Base-by-base conservation (phyloP, 2,329 filamentous ascomycete species). In the Bipolaris cookei region DNA sequence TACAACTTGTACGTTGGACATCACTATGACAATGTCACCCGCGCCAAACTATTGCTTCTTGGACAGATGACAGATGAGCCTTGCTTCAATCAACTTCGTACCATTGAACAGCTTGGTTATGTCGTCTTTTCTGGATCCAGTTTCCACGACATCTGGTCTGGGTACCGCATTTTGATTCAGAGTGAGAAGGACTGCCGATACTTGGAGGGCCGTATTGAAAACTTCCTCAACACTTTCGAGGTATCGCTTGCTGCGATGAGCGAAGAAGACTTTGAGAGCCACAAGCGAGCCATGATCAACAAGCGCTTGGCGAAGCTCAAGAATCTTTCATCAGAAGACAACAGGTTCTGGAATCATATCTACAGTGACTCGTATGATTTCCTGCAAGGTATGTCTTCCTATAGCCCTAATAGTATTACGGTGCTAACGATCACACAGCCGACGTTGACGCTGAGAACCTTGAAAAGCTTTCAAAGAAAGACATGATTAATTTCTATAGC, bases 91-190 rank as follows among this genome's bases (percentile, higher is more conserved):
- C 92, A 96, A 75, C 83, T 99, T 6, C 87, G 95, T 47, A 98
- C 95, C 41, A 97, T 98, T 77, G 94, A 99, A 76, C 94, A 99
- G 78, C 88, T 99, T 6, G 95, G 95, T 11, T 99, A 99, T 68
- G 91, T 99, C 51, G 94, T 99, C 0, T 97, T 94, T 77, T 94
- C 90, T 46, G 91, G 92, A 25, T 83, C 87, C 37, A 84, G 85
- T 50, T 86, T 90, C 53, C 80, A 87, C n/a, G 92, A 90, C 0
- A 94, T 90, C 0, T 89, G 91, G 68, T 72, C 76, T 1, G 91
- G 91, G 1, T 95, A 95, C 77, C 86, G 93, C 5, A 90, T 99
- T 62, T 85, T 98, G 60, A 92, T 99, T 28, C 95, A 99, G 79
- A 97, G 92, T 72, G 94, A 99, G 78, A 89, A 89, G 72, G 87